These are phyloP conservation scores for Gillenia trifoliata DNA, from an alignment of 306 rosid species.

Conservation along the genomic window DNA sequence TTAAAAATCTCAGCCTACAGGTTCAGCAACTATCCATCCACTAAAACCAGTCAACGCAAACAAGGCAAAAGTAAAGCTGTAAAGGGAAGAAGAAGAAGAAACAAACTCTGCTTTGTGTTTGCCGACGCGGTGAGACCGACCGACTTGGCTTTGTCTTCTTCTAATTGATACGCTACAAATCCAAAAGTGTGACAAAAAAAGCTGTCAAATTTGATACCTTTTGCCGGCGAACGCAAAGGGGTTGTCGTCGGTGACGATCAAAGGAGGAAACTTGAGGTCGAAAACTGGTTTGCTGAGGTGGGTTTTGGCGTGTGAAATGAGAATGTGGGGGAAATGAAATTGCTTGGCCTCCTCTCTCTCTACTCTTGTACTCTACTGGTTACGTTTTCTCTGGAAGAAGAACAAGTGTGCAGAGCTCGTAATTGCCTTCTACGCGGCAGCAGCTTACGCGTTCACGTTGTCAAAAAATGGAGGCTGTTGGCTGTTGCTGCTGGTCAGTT, in stretches of 20 bases:
- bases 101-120: background rate
- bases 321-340: background rate
- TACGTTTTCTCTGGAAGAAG: background rate
- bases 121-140: constrained; percentile 17
- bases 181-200: background rate
- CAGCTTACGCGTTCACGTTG: background rate
- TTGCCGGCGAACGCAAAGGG: background rate
- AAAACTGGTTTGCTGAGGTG: background rate
- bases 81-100: constrained; percentile 6
- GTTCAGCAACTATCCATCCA: constrained; percentile 22
- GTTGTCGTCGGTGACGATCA: background rate
- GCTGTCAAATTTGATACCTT: background rate
- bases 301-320: background rate
- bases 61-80: background rate
- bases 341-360: background rate
- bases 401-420: background rate
- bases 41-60: background rate
- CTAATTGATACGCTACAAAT: background rate
- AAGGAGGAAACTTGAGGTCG: background rate
- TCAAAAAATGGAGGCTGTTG: background rate
- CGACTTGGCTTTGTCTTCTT: constrained; percentile 4
- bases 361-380: background rate
- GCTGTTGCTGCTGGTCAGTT: background rate
- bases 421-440: background rate
- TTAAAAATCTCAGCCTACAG: background rate